Base-by-base conservation (phyloP, 768 basidiomycete genomes). In the Flagelloscypha sp. region DNA sequence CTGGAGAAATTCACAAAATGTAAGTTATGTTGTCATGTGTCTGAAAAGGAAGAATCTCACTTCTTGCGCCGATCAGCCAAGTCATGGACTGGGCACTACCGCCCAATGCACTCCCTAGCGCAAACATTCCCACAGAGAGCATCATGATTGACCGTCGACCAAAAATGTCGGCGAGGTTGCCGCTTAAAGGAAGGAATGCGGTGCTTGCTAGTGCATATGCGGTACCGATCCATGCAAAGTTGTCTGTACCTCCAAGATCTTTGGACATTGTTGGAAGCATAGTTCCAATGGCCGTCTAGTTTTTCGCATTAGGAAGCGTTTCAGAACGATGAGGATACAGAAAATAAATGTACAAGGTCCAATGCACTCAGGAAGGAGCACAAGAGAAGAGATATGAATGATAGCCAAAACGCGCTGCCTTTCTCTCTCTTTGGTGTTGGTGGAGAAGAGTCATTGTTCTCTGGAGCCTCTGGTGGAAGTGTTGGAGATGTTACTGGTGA, bases 181-280 rank as follows among this genome's bases (percentile, higher is more conserved):
- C 60, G 21, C 52, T 55, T 39, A 63, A 43, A 0, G 63, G 64
- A 4, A 67, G 47, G 33, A 61, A 40, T 0, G 61, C 55, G 12
- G 62, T 57, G 6, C 52, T 52, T 5, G 60, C 40, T 12, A 70
- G 50, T 3, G 61, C 49, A 35, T 63, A 70, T 5, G 64, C 58
- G 2, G 56, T 46, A 5, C 56, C 61, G 18, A 68, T 46, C 68
- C 68, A 69, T 0, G 52, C 36, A 33, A 61, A 66, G 23, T 61
- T 45, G 53, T 58, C 12, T n/a, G n/a, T n/a, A 2, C 43, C 43
- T 9, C 37, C 21, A 3, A 44, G 35, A 5, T 44, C 35, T 15
- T 27, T 13, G 5, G 40, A 38, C n/a, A 44, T 44, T 4, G 39
- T 36, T 1, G 43, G 43, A 1, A 36, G 35, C 7, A 39, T 39